Evolutionary conservation across 2,329 filamentous ascomycete species (phyloP).

Genomic region (Cercospora sojina): DNA sequence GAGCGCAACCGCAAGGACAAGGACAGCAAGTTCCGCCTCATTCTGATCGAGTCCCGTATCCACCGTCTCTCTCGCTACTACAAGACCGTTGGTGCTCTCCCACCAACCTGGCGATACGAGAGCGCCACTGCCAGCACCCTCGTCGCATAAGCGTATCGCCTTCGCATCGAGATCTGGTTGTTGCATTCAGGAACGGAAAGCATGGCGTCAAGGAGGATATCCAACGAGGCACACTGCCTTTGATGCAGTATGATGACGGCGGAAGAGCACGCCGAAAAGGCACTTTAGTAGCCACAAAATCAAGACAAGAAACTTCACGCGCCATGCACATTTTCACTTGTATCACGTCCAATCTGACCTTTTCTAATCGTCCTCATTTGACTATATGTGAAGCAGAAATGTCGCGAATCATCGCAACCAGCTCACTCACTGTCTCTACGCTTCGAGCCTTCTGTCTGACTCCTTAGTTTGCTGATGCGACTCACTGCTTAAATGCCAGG

Average conservation of each 20-base stretch:
- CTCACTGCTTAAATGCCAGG: background rate
- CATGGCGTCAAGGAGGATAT: slow-evolving; percentile 28
- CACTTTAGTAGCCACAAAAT: slow-evolving; percentile 24
- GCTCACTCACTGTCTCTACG: background rate
- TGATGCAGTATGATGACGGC: slow-evolving; percentile 16
- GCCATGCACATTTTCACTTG: slow-evolving; percentile 11
- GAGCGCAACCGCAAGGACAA: slow-evolving; percentile 99
- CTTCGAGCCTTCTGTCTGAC: background rate
- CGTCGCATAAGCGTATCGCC: slow-evolving; percentile 68
- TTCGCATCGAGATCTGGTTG: slow-evolving; percentile 15
- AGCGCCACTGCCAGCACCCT: slow-evolving; percentile 91
- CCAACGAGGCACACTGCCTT: slow-evolving; percentile 12
- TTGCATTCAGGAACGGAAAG: slow-evolving; percentile 24
- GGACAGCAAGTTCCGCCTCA: slow-evolving; percentile 99
- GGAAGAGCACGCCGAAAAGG: slow-evolving; percentile 18
- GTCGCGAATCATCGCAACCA: background rate
- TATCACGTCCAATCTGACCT: no score
- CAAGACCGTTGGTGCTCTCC: slow-evolving; percentile 83
- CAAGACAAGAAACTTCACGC: slow-evolving; percentile 23
- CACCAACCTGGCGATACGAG: slow-evolving; percentile 99
- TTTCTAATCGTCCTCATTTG: background rate
- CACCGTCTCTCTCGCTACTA: slow-evolving; percentile 99
- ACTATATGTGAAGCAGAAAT: background rate
- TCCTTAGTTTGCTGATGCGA: background rate
- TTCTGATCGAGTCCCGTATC: slow-evolving; percentile 99